Evolutionary conservation across 345 rosid species (phyloP), one percentile per base, ranked within the genome.

Genomic region (Eucalyptus rudis): DNA sequence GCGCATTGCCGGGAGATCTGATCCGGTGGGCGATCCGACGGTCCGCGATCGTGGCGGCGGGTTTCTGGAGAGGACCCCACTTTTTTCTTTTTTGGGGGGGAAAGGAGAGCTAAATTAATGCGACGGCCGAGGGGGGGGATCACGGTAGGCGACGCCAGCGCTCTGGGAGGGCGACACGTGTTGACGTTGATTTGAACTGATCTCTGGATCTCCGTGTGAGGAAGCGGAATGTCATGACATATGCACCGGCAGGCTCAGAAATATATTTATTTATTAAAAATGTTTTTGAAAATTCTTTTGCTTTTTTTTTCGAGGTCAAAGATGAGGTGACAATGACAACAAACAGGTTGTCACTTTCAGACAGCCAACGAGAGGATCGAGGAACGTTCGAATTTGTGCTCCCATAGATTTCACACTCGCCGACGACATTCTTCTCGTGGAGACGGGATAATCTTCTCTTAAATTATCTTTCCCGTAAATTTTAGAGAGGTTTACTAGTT

Each of bases 371-470:
- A 24, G 49, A 79, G 83, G 40, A 79, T 88, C 86, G 68, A 79
- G 89, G 68, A 88, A 88, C 89, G 89, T 88, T 88, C 89, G 27
- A 76, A 88, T 22, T 76, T 40, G 47, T 20, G 24, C 27, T 76
- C 83, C 47, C 83, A 2, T 76, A 10, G 83, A 36, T 19, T 76
- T 2, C 24, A 33, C 11, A 19, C 81, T 31, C 81, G 1, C 44
- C 43, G 20, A 17, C 10, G 7, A 17, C 44, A 2, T 68, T 33
- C 44, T 5, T 17, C 44, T 17, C 31, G 7, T 5, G 33, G 31
- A 24, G 62, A 56, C 29, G 3, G 6, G 29, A 56, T 56, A 56
- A 56, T 33, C 44, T 33, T 33, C 43, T 68, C 80, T 33, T 17
- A 5, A 33, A 68, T 9, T 33, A 17, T 33, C 3, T 68, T 68